These are phyloP conservation scores for Verticillium longisporum DNA, from an alignment of 2,329 filamentous ascomycete genomes.

Conservation along the genomic window DNA sequence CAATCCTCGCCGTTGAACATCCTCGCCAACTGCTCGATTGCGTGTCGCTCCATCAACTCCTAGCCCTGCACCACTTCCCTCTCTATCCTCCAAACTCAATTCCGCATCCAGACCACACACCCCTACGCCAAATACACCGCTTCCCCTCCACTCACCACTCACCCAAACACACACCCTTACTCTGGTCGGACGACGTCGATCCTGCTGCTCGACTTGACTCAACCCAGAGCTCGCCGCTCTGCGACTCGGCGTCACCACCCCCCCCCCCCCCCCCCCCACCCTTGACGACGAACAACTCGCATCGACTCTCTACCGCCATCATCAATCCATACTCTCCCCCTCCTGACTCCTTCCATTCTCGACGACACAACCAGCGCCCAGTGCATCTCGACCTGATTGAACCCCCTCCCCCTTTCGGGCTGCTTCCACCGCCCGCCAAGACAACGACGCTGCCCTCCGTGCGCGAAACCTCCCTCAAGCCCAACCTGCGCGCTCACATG, in stretches of 20 bases:
- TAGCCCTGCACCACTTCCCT: not conserved
- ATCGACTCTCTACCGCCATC: not conserved
- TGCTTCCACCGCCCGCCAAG: not conserved
- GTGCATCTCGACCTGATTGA: not conserved
- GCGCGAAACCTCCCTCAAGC: not conserved
- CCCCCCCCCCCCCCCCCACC: not conserved
- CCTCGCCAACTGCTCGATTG: not conserved
- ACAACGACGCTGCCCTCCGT: not conserved
- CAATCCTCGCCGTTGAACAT: not conserved
- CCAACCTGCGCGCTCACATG: slow-evolving; percentile 18
- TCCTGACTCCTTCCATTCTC: not conserved
- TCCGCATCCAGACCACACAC: not conserved
- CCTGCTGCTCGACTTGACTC: not conserved
- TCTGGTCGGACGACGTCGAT: not conserved
- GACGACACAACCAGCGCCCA: not conserved
- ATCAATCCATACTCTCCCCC: too few relatives aligned
- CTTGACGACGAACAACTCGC: not conserved
- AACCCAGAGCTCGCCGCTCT: not conserved
- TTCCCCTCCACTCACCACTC: not conserved
- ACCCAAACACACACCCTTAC: not conserved
- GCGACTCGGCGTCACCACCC: not conserved
- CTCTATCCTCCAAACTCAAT: not conserved
- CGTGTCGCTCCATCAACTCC: not conserved
- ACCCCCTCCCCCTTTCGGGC: not conserved
- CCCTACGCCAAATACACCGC: not conserved